Base-by-base conservation (phyloP, 129 eudicot species). In the Solidago caesia region DNA sequence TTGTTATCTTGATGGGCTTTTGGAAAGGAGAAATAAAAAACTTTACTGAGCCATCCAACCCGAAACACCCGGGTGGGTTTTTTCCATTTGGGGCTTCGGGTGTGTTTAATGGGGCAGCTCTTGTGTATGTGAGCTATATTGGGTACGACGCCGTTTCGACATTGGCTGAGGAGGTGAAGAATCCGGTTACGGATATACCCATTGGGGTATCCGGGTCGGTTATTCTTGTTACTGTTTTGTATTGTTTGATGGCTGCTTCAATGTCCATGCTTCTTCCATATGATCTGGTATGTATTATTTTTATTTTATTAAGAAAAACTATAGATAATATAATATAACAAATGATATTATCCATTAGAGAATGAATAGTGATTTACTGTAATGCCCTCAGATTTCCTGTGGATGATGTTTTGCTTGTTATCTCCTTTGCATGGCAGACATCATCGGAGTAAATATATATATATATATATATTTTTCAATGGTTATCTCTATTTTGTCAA, bases 61-160 rank as follows among this genome's bases (percentile, higher is more conserved):
- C 91, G 67, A 71, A 60, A 26, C 80, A 81, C 43, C 68, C 86
- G 27, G 85, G 86, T 43, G 98, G 98, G 71, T 94, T 94, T 27
- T 85, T 94, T 42, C 98, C 98, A 8, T 90, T 74, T 64, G 98
- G 98, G 42, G 91, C 73, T 29, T 74, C 93, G 8, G 97, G 98
- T 14, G 96, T 94, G 60, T 94, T 94, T 68, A 90, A 90, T 51
- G 98, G 97, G 5, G 98, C 98, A 2, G 92, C 97, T 33, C 70
- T 88, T 76, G 98, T 94, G 33, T 94, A 94, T 44, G 80, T 94
- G 41, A 94, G 98, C 67, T 94, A 94, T 64, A 94, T 94, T 3
- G 98, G 98, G 6, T 94, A 90, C 74, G 98, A 94, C 74, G 98
- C 98, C 21, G 98, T 94, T 44, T 94, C 98, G 12, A 94, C 98